Conservation (phyloP, 2,329 filamentous ascomycete genomes). For the Colletotrichum sp. region DNA sequence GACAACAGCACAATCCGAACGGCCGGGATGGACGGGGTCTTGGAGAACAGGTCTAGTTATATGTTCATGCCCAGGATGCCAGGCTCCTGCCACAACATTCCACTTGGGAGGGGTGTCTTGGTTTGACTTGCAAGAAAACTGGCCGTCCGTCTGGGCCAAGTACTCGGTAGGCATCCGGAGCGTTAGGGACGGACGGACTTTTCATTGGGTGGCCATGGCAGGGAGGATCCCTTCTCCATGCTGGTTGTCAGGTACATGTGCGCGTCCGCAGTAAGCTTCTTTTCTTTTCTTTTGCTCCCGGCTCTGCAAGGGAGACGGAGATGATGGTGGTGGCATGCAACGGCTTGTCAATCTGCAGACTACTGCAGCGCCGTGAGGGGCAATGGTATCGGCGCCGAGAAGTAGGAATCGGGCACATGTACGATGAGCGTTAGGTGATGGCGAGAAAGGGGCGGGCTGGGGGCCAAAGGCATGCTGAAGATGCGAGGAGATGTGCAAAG, state of each 20-base stretch:
- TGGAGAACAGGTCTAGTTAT: neutral
- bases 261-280: neutral
- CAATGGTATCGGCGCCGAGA: neutral
- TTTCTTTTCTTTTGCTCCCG: neutral
- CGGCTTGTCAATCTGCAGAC: neutral
- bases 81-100: neutral
- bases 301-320: neutral
- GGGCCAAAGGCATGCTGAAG: neutral
- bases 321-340: neutral
- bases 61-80: neutral
- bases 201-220: neutral
- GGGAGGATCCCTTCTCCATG: neutral
- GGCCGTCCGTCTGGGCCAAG: neutral
- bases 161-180: neutral
- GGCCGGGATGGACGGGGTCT: neutral
- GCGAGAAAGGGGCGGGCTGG: neutral
- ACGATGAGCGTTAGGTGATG: neutral
- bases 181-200: neutral
- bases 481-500: neutral
- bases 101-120: neutral
- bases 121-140: neutral
- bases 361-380: neutral
- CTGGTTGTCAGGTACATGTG: constrained; percentile 1
- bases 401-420: neutral
- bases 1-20: neutral